These are phyloP conservation scores for Geum urbanum DNA, from an alignment of 306 rosid species.

Conservation along the genomic window DNA sequence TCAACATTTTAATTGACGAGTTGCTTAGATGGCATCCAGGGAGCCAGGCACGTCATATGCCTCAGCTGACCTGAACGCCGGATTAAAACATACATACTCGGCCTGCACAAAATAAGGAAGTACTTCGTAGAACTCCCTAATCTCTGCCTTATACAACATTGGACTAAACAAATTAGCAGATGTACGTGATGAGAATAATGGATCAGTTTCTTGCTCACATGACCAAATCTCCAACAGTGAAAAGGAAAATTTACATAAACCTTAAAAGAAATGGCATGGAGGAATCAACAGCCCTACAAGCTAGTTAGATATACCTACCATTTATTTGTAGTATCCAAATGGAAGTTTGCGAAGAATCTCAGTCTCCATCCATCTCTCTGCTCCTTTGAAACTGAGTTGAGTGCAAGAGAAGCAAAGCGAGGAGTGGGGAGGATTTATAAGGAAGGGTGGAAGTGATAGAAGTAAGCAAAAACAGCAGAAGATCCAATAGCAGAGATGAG, in stretches of 20 bases:
- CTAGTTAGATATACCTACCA: background rate
- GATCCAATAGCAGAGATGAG: slow-evolving; percentile 17
- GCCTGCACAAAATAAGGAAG: background rate
- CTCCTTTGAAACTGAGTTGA: background rate
- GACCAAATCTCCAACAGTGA: background rate
- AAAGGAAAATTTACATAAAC: background rate
- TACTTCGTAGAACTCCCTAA: too few relatives aligned
- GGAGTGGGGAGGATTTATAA: slow-evolving; percentile 12
- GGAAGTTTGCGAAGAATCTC: background rate
- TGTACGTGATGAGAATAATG: too few relatives aligned
- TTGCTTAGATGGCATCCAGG: slow-evolving; percentile 37
- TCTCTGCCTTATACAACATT: background rate
- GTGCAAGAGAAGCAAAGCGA: slow-evolving; percentile 7
- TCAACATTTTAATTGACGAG: background rate
- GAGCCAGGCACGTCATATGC: slow-evolving; percentile 30
- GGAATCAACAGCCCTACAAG: background rate
- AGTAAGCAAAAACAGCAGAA: slow-evolving; percentile 23
- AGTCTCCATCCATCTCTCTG: background rate
- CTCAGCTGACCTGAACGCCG: background rate
- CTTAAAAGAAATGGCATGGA: background rate
- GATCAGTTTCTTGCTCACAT: too few relatives aligned
- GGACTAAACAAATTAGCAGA: background rate
- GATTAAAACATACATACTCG: background rate
- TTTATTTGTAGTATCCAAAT: background rate
- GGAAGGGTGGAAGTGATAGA: slow-evolving; percentile 14